Evolutionary conservation across 2,329 filamentous ascomycete genomes (phyloP).

Genomic region (Hortaea sp.): DNA sequence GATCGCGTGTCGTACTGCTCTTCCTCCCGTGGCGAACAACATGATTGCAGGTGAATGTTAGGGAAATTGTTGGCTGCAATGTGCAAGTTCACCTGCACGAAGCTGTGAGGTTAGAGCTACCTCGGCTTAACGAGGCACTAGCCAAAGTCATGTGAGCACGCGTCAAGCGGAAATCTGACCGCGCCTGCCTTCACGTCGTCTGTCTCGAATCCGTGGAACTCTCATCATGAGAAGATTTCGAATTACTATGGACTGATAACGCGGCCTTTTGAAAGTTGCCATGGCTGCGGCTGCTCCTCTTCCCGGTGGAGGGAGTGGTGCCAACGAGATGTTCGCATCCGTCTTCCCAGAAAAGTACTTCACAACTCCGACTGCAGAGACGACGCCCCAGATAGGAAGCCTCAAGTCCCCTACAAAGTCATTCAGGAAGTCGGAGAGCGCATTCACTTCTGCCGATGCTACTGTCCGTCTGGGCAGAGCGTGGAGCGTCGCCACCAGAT

Average conservation of each 20-base stretch:
- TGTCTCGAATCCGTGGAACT: too few species aligned
- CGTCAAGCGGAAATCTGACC: too few species aligned
- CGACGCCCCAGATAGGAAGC: slow-evolving; percentile 33
- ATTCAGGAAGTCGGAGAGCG: slow-evolving; percentile 27
- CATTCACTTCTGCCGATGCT: slow-evolving; percentile 18
- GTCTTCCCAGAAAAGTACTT: slow-evolving; percentile 35
- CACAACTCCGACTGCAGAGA: slow-evolving; percentile 34
- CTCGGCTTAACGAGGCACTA: too few species aligned
- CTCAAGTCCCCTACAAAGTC: slow-evolving; percentile 28
- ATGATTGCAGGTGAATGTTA: neutral
- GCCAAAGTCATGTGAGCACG: too few species aligned
- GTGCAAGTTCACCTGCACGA: too few species aligned
- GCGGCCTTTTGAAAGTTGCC: neutral
- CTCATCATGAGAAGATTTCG: too few species aligned
- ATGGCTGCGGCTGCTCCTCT: neutral
- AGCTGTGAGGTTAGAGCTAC: too few species aligned
- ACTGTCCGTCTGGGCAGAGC: slow-evolving; percentile 28
- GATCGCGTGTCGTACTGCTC: slow-evolving; percentile 3
- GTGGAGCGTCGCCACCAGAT: slow-evolving; percentile 39
- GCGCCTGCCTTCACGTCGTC: too few species aligned
- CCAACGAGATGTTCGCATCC: slow-evolving; percentile 28
- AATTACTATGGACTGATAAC: too few species aligned
- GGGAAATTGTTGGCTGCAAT: too few species aligned
- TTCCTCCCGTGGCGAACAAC: slow-evolving; percentile 5
- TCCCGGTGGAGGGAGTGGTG: neutral